phyloP scores from a whole-genome alignment of 129 eudicot genomes.

The Arctium lappa region DNA sequence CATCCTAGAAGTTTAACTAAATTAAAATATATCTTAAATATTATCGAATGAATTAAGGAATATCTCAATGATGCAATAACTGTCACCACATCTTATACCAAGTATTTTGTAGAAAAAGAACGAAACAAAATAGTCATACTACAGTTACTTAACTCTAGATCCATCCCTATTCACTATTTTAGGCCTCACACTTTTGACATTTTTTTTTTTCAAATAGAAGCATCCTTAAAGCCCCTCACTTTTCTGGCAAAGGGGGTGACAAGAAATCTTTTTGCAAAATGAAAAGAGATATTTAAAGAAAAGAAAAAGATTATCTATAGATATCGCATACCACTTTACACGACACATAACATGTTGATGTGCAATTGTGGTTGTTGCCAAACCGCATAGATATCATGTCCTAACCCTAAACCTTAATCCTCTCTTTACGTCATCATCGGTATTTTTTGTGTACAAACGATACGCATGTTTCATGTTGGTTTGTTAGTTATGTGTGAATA shows the following conservation, averaged over 20 bases:
- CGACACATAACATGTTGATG: slow-evolving; percentile 29
- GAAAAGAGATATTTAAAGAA: slow-evolving; percentile 18
- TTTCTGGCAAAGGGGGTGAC: slow-evolving; percentile 19
- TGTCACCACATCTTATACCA: not conserved
- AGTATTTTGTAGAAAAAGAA: not conserved
- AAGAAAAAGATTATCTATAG: slow-evolving; percentile 22
- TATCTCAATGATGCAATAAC: not conserved
- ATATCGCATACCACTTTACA: slow-evolving; percentile 22
- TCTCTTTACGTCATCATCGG: not conserved
- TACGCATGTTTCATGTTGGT: not conserved
- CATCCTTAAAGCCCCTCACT: slow-evolving; percentile 12
- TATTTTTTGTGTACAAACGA: not conserved
- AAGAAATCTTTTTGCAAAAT: slow-evolving; percentile 19
- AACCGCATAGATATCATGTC: not conserved
- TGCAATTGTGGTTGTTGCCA: not conserved
- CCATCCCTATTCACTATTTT: not conserved
- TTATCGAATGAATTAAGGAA: not conserved
- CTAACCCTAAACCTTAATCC: slow-evolving; percentile 1
- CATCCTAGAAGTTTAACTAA: not conserved
- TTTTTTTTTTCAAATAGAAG: slow-evolving; percentile 3
- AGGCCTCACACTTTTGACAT: not conserved
- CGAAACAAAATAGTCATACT: not conserved
- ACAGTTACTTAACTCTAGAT: not conserved
- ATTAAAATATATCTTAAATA: too few relatives aligned
- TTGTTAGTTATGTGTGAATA: not conserved